phyloP scores from a whole-genome alignment of 148 eudicot genomes.

The Dianthus caryophyllus region DNA sequence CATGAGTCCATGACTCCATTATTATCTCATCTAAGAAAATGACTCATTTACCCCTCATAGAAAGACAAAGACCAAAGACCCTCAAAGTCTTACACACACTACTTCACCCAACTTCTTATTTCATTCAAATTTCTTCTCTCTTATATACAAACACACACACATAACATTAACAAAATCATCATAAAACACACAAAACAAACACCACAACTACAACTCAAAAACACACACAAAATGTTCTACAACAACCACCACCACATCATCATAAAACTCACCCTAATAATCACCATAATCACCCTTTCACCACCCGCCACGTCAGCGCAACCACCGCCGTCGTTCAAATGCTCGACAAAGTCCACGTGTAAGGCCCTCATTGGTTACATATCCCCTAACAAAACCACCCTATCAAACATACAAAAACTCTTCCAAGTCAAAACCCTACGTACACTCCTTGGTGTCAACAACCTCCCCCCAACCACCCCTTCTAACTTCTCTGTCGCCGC shows the following conservation, averaged over 20 bases:
- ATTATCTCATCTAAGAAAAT: neutral
- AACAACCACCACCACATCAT: conserved; percentile 3
- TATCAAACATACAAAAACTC: conserved; percentile 38
- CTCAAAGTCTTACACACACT: neutral
- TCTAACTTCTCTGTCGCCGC: conserved; percentile 21
- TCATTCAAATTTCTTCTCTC: neutral
- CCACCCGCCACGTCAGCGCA: neutral
- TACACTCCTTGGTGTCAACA: conserved; percentile 58
- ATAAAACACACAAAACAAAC: neutral
- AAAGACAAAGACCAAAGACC: neutral
- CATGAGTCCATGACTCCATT: no score
- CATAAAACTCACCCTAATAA: neutral
- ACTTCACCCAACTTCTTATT: neutral
- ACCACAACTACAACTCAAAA: neutral
- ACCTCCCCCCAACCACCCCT: conserved; percentile 41
- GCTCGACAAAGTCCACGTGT: conserved; percentile 46
- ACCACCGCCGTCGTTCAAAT: conserved; percentile 34
- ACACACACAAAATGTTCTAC: neutral
- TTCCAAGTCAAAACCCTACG: conserved; percentile 45
- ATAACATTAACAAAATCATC: neutral
- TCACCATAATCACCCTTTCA: conserved; percentile 6
- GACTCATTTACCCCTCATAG: neutral
- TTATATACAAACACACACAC: neutral
- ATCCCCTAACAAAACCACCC: conserved; percentile 59
- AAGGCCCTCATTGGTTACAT: conserved; percentile 47